Conservation (phyloP, 2,329 filamentous ascomycete genomes). For the Cladosporium velox region DNA sequence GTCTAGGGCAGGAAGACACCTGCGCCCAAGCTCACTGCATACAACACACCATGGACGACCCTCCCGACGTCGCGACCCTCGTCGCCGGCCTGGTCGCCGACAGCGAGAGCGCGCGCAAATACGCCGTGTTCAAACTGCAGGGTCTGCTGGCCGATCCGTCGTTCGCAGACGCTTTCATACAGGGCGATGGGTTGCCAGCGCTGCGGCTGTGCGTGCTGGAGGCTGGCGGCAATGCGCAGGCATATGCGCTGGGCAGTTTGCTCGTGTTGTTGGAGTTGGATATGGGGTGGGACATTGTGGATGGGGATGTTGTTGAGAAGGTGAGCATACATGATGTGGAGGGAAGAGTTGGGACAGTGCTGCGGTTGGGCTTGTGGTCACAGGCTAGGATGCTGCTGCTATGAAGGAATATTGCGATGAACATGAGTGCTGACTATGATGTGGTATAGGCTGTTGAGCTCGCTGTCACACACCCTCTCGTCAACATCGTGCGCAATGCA, state of each 20-base stretch:
- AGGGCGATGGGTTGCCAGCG: constrained; percentile 79
- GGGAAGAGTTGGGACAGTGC: background rate
- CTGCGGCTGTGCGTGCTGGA: constrained; percentile 81
- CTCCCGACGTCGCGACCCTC: constrained; percentile 37
- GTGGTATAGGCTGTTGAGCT: constrained; percentile 73
- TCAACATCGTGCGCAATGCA: constrained; percentile 94
- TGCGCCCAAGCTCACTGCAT: background rate
- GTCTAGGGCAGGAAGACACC: background rate
- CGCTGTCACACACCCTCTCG: constrained; percentile 90
- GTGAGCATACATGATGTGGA: constrained; percentile 46
- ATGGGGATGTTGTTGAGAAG: constrained; percentile 68
- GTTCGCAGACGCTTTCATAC: constrained; percentile 95
- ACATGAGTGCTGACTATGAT: constrained; percentile 1
- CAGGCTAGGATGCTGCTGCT: background rate
- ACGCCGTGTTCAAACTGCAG: constrained; percentile 98
- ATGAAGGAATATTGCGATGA: background rate
- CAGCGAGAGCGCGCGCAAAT: constrained; percentile 91
- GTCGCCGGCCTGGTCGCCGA: constrained; percentile 61
- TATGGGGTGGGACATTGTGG: constrained; percentile 93
- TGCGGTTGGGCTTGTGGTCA: background rate
- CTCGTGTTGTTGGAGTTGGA: constrained; percentile 88
- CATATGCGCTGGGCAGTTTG: constrained; percentile 89
- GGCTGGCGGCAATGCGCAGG: constrained; percentile 88
- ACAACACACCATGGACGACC: constrained; percentile 34
- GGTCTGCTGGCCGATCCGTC: constrained; percentile 91